Conservation (phyloP, 768 basidiomycete genomes). For the Agaricus sinodeliciosus region DNA sequence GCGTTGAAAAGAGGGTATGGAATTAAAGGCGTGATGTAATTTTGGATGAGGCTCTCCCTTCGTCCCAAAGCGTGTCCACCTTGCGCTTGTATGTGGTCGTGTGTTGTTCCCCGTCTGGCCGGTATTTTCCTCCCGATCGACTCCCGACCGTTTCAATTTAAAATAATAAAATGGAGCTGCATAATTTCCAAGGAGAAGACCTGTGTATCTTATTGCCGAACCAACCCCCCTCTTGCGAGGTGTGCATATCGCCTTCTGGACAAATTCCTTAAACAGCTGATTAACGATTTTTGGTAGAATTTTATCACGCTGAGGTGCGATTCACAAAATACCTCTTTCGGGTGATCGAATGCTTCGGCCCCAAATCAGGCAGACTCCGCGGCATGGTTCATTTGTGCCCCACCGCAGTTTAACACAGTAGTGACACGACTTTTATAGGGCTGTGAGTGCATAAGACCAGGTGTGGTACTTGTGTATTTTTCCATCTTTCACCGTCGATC, state of each 20-base stretch:
- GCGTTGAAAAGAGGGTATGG: constrained; percentile 10
- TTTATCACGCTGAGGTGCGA: background rate
- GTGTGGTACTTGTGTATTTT: background rate
- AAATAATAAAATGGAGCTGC: constrained; percentile 2
- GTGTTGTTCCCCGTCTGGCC: constrained; percentile 11
- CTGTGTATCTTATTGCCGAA: background rate
- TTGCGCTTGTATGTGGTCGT: constrained; percentile 4
- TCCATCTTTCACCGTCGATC: background rate
- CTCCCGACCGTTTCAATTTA: constrained; percentile 8
- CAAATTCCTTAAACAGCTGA: too few relatives aligned
- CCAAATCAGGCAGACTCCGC: background rate
- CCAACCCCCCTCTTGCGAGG: background rate
- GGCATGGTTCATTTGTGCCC: background rate
- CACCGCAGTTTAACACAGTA: background rate
- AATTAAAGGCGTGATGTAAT: constrained; percentile 10
- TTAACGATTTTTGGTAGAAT: background rate
- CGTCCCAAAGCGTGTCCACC: constrained; percentile 5
- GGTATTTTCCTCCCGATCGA: constrained; percentile 5
- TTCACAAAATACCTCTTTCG: constrained; percentile 6
- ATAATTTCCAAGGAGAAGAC: background rate
- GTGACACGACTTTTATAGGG: background rate
- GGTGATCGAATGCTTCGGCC: background rate
- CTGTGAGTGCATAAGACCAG: background rate
- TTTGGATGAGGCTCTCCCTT: constrained; percentile 6
- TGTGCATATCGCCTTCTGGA: background rate